These are phyloP conservation scores for Picea sitchensis DNA, from an alignment of 75 land plant genomes.

Conservation along the genomic window DNA sequence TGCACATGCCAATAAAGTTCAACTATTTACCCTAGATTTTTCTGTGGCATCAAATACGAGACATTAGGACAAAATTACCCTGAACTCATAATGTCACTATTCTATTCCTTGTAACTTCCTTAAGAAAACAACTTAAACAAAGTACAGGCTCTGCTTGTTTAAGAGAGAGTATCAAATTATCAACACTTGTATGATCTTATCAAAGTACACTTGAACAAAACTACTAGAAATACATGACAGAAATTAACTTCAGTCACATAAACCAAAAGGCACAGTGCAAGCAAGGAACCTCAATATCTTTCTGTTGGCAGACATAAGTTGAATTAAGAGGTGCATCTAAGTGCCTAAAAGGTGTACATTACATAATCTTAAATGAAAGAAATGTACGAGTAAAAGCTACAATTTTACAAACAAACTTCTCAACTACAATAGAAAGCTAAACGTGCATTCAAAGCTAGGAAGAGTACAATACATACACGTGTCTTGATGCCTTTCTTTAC, in stretches of 20 bases:
- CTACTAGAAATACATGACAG: neutral
- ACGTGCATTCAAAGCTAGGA: neutral
- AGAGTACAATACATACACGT: conserved; percentile 43
- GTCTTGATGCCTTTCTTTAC: conserved; percentile 71
- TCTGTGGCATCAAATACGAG: too few relatives aligned
- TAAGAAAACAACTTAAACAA: too few relatives aligned
- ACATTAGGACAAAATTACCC: too few relatives aligned
- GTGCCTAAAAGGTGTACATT: neutral
- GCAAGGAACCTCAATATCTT: neutral
- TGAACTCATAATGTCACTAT: too few relatives aligned
- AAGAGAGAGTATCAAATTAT: neutral
- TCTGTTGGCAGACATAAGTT: neutral
- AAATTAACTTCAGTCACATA: neutral
- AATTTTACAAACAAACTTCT: neutral
- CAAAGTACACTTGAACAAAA: neutral
- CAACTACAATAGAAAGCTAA: neutral
- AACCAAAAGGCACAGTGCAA: neutral
- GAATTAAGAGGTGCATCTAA: neutral
- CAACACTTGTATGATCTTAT: neutral
- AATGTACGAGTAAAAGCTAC: neutral
- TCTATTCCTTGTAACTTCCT: too few relatives aligned
- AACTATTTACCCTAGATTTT: too few relatives aligned
- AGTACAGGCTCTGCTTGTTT: too few relatives aligned
- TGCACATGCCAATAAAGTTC: too few relatives aligned
- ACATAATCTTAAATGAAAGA: neutral